Percentiles rank a stretch among this genome's conserved stretches.
Evolutionary conservation across 1,284 basidiomycete species (phyloP).

Genomic region (Ustilago lituana): DNA sequence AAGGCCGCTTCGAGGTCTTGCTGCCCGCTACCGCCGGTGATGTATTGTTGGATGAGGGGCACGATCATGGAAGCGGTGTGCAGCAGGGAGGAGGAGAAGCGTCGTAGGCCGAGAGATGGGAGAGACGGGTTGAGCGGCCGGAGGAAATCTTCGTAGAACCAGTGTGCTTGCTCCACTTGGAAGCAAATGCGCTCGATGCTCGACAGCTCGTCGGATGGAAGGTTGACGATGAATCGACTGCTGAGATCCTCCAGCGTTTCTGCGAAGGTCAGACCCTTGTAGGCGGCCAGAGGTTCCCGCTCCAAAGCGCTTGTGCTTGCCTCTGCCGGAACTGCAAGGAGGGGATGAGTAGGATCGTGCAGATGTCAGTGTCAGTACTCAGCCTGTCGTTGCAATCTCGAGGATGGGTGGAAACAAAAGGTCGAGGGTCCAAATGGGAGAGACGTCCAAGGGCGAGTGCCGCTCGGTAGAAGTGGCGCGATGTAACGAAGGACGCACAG

Average conservation of each 20-base stretch:
- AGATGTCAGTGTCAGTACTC: no score
- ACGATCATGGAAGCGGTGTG: constrained; percentile 61
- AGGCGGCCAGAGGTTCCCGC: constrained; percentile 39
- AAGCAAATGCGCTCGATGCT: constrained; percentile 95
- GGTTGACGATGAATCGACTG: constrained; percentile 90
- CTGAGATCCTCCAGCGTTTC: constrained; percentile 68
- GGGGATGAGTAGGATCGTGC: no score
- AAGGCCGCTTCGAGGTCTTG: constrained; percentile 63
- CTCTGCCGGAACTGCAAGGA: constrained; percentile 19
- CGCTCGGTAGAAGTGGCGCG: constrained; percentile 3
- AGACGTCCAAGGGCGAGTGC: constrained; percentile 3
- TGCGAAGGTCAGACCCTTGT: constrained; percentile 54
- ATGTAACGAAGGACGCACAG: constrained; percentile 27
- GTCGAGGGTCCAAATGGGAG: not conserved
- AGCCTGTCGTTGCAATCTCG: no score
- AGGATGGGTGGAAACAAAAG: not conserved
- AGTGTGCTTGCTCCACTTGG: constrained; percentile 99
- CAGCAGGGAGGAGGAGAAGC: constrained; percentile 90
- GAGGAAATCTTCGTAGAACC: constrained; percentile 99
- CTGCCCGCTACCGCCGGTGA: constrained; percentile 53
- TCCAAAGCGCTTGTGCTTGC: constrained; percentile 37
- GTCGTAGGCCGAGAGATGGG: constrained; percentile 80
- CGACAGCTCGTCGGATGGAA: constrained; percentile 90
- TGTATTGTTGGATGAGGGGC: constrained; percentile 64
- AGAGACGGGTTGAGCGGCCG: constrained; percentile 83